Evolutionary conservation across 2,329 filamentous ascomycete species (phyloP).

Genomic region (Escovopsis weberi): DNA sequence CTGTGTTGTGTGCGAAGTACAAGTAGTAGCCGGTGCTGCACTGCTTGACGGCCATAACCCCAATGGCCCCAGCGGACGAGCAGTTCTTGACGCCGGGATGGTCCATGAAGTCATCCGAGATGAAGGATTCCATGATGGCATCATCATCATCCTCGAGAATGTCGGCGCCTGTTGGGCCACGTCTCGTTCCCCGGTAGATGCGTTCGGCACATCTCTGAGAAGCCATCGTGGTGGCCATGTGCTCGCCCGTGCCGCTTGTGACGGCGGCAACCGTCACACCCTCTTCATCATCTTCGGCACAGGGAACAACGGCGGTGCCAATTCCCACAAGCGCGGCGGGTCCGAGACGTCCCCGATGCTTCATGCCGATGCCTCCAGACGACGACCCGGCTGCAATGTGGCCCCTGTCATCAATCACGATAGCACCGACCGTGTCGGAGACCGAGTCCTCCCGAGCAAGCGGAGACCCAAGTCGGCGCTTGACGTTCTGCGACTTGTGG

Average conservation of each 20-base stretch:
- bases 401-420: constrained; percentile 75
- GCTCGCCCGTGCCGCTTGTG: constrained; percentile 89
- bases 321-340: constrained; percentile 88
- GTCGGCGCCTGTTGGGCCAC: constrained; percentile 44
- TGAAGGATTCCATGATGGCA: constrained; percentile 57
- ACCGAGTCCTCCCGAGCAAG: constrained; percentile 44
- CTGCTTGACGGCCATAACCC: constrained; percentile 82
- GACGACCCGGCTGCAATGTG: constrained; percentile 90
- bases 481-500: constrained; percentile 4
- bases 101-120: constrained; percentile 80
- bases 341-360: constrained; percentile 79
- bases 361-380: constrained; percentile 97
- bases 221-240: constrained; percentile 93
- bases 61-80: constrained; percentile 74
- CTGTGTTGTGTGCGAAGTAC: constrained; percentile 94
- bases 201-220: constrained; percentile 76
- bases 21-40: constrained; percentile 61
- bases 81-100: constrained; percentile 75
- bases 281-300: constrained; percentile 54
- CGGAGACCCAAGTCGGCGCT: constrained; percentile 9
- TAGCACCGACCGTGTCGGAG: constrained; percentile 90
- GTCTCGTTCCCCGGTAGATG: constrained; percentile 57
- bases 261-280: constrained; percentile 63
- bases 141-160: constrained; percentile 63
- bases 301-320: constrained; percentile 78